A percentile compares a stretch with the other conserved stretches of the same genome.
Evolutionary conservation across 345 rosid species (phyloP).

Genomic region (Hibiscus tridactylites): DNA sequence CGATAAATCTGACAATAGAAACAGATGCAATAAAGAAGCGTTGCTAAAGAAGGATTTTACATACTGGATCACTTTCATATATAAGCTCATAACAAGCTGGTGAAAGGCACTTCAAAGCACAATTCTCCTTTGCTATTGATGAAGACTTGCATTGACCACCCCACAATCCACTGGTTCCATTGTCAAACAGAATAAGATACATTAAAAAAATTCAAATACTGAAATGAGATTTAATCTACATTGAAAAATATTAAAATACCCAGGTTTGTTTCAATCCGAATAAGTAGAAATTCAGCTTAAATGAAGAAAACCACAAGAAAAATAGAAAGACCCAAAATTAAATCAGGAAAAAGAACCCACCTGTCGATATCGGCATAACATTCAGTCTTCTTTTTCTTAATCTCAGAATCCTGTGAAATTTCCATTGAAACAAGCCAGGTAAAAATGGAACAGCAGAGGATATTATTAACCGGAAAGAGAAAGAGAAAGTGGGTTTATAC

Average conservation of each 20-base stretch:
- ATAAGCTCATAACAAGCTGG: constrained; percentile 8
- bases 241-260: not conserved
- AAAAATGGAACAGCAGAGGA: not conserved
- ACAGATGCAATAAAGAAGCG: no score
- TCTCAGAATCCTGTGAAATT: constrained; percentile 2
- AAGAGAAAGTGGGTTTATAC: not conserved
- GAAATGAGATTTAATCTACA: no score
- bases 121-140: constrained; percentile 21
- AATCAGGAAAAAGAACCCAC: not conserved
- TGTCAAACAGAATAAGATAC: no score
- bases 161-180: constrained; percentile 41
- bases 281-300: not conserved
- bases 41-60: not conserved
- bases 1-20: not conserved
- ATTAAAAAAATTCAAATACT: no score
- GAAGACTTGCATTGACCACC: constrained; percentile 49
- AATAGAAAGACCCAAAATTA: not conserved
- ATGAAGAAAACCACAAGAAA: no score
- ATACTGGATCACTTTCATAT: constrained; percentile 17
- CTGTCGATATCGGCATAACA: constrained; percentile 12
- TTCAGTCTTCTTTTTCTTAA: constrained; percentile 3
- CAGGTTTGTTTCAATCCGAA: not conserved
- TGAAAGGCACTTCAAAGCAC: constrained; percentile 11
- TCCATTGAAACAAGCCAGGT: not conserved
- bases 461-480: not conserved